Percentiles rank a stretch among this genome's conserved stretches.
These are phyloP conservation scores for Thermochaetoides thermophila DNA, from an alignment of 495 filamentous ascomycete genomes.

Conservation along the genomic window DNA sequence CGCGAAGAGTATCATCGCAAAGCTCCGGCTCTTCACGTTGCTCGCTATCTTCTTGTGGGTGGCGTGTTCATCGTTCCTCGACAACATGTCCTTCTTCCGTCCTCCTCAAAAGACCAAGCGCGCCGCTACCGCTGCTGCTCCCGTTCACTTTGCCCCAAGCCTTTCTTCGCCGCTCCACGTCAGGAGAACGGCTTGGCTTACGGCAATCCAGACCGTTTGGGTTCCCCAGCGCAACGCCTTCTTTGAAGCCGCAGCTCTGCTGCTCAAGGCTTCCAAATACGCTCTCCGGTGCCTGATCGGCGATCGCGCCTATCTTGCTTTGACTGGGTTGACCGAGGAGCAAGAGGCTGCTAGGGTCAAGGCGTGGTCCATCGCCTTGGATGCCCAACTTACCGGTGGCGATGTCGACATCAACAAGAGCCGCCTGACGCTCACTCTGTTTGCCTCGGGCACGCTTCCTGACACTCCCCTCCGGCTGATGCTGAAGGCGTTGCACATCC, in stretches of 20 bases:
- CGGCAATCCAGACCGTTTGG: constrained; percentile 85
- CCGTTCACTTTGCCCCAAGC: constrained; percentile 43
- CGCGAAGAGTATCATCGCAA: constrained; percentile 26
- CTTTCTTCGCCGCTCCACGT: constrained; percentile 73
- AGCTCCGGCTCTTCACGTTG: constrained; percentile 45
- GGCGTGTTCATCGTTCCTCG: constrained; percentile 52
- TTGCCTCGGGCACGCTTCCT: constrained; percentile 79
- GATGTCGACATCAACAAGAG: constrained; percentile 82
- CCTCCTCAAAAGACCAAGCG: constrained; percentile 25
- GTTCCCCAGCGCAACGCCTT: constrained; percentile 79
- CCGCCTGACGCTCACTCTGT: constrained; percentile 69
- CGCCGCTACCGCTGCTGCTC: constrained; percentile 12
- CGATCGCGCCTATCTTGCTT: constrained; percentile 53
- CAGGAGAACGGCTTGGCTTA: constrained; percentile 81
- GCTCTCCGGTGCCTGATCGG: constrained; percentile 67
- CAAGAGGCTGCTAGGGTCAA: constrained; percentile 78
- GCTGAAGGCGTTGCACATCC: constrained; percentile 84
- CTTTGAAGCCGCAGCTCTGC: constrained; percentile 68
- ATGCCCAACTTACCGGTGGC: constrained; percentile 88
- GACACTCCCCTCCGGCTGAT: constrained; percentile 73
- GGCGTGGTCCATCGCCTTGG: constrained; percentile 87
- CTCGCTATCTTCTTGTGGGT: constrained; percentile 54
- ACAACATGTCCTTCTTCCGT: constrained; percentile 24
- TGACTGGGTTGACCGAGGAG: constrained; percentile 70
- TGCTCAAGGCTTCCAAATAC: constrained; percentile 66